Evolutionary conservation across 495 filamentous ascomycete species (phyloP), one percentile per base, ranked within the genome.

Genomic region (Hypoxylon perforatum): DNA sequence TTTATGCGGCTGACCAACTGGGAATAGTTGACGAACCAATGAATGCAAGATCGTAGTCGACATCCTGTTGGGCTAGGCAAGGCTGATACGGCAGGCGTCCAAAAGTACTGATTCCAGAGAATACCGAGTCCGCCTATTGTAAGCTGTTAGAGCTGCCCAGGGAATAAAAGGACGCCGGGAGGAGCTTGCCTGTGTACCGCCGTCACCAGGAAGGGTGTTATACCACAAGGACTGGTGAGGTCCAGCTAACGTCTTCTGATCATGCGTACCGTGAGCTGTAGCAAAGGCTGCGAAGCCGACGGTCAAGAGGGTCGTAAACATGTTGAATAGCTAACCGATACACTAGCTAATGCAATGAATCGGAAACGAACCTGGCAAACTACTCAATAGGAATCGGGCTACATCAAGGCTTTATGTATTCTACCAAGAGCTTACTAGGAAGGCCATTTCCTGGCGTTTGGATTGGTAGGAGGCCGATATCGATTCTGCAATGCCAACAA

Each of bases 51-150:
- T 96, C 92, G 67, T 91, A 95, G 45, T 77, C 73, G 48, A 84
- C 83, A 30, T 89, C 81, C 3, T 87, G 87, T 58, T 87, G 82
- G 51, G 85, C 84, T 1, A 96, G 84, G 68, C 92, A 95, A 42
- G 89, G 90, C 23, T 85, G 81, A 64, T 93, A 88, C 42, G 87
- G 88, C 33, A 94, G 81, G 72, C 94, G 92, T 23, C 90, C 92
- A 78, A 94, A 96, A 52, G 90, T 94, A 42, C 90, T 88, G 51
- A 94, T 90, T 46, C 92, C 92, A n/a, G 90, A 88, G 76, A 94
- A 96, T 42, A 85, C 82, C 0, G 82, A 82, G 56, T 85, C 81
- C 5, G 82, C 82, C 79, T 84, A 52, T 12, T 2, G 22, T 47
- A 25, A 35, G 68, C 22, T 60, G 49, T 70, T 54, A 72, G 41